Base-by-base conservation (phyloP, 345 rosid genomes). In the Citrus maxima region DNA sequence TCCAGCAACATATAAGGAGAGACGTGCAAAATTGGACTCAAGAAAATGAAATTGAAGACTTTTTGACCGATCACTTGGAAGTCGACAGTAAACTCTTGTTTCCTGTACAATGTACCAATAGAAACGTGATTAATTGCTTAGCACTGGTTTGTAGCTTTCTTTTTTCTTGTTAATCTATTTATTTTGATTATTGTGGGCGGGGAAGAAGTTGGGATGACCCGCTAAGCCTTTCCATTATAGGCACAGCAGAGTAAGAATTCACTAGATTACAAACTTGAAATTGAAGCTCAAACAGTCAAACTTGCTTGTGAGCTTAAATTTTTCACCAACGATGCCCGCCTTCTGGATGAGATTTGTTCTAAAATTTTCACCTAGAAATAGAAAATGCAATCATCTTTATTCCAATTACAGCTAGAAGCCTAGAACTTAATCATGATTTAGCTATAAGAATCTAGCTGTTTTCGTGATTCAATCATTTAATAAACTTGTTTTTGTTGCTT, bases 1-100 rank as follows among this genome's bases (percentile, higher is more conserved):
- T 46, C 18, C 18, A 46, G 51, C 51, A 46, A 46, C 51, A 46
- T 46, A 46, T 13, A 18, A 46, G 51, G 51, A 46, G 51, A 4
- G 51, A 1, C 51, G 51, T 13, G 51, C 51, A 46, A 46, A 46
- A 46, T 13, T 90, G 78, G 82, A 80, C 68, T 76, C 79, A 10
- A 86, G 79, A 79, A 46, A 22, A n/a, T 74, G 82, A 79, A 85
- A 46, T 22, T 62, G 18, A 62, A 59, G n/a, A 7, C 76, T 25
- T 75, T 75, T 37, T 66, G 28, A 49, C 32, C 16, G 4, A 51
- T 42, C 38, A 65, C 55, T 37, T 8, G 14, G 32, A 76, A 72
- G 51, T 46, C 51, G 5, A 25, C 34, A 10, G 13, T 27, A 30
- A 49, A n/a, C 27, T 75, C 22, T 21, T 46, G 28, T 49, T 75